Evolutionary conservation across 2,329 filamentous ascomycete species (phyloP), one percentile per base, ranked within the genome.

Genomic region (Dactylellina leptospora): DNA sequence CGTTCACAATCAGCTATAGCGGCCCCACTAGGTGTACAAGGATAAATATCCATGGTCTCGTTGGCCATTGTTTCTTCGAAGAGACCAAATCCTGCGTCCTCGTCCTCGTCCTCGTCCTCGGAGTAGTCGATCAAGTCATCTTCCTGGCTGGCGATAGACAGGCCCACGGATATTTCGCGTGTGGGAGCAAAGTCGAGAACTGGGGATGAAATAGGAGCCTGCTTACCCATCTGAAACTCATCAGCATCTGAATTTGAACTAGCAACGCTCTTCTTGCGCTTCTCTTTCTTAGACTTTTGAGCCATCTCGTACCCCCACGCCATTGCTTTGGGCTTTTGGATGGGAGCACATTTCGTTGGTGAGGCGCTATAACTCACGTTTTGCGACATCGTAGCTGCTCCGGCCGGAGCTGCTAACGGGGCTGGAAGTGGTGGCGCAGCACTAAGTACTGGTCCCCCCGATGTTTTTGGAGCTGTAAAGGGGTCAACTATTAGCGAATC

Each of bases 211-310:
- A 22, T 40, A 22, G 36, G 22, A 55, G 36, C 51, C 51, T 55
- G 42, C 61, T 66, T 66, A 66, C 61, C 53, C 18, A 27, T 47
- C 50, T 63, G 48, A 16, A 25, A 16, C 8, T 11, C 10, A 18
- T 38, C 28, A 40, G 22, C 36, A 28, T 42, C 13, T 25, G 33
- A 25, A 13, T 20, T 10, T 40, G 33, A 42, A 55, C 10, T 13
- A 6, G 42, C 23, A 42, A 18, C 9, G 28, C 11, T 13, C 13
- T 16, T 30, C 10, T 54, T 45, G 22, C 25, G 18, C 36, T 45
- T 56, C 9, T 10, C 25, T 9, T 8, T 13, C 9, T 25, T 48
- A n/a, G n/a, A n/a, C n/a, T n/a, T n/a, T n/a, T n/a, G n/a, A n/a
- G n/a, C n/a, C n/a, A n/a, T n/a, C n/a, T n/a, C n/a, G n/a, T n/a